Conservation (phyloP, 805 yeast species). For the Diddensiella caesifluorescens region DNA sequence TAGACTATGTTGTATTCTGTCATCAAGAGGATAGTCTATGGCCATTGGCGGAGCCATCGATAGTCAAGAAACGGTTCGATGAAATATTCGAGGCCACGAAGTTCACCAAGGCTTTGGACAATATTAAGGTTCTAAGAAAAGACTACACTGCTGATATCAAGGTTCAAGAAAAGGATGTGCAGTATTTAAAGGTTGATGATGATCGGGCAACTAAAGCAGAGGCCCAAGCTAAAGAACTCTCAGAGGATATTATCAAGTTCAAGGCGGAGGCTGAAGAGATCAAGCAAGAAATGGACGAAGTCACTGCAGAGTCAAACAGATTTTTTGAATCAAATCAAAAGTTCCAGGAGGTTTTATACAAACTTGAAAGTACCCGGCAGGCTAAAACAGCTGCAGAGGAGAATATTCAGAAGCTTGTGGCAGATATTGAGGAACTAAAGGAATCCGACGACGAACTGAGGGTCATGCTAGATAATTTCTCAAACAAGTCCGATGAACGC, state of each 20-base stretch:
- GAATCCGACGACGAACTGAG: constrained; percentile 41
- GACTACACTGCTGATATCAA: constrained; percentile 73
- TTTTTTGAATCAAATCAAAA: constrained; percentile 75
- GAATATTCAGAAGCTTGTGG: constrained; percentile 47
- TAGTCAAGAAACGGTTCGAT: constrained; percentile 85
- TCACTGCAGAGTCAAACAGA: constrained; percentile 54
- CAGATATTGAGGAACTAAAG: constrained; percentile 42
- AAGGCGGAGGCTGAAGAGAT: constrained; percentile 45
- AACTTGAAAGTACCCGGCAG: constrained; percentile 51
- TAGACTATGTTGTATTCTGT: constrained; percentile 91
- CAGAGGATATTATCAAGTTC: constrained; percentile 41
- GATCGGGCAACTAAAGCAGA: constrained; percentile 61
- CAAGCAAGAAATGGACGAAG: constrained; percentile 44
- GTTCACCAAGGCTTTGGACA: constrained; percentile 84
- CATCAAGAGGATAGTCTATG: constrained; percentile 96
- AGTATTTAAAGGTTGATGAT: constrained; percentile 67
- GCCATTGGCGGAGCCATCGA: constrained; percentile 87
- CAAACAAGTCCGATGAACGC: constrained; percentile 23
- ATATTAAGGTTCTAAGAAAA: constrained; percentile 67
- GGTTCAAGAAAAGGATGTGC: constrained; percentile 70
- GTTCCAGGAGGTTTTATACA: constrained; percentile 65
- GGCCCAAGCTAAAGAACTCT: constrained; percentile 42
- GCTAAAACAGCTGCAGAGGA: constrained; percentile 42
- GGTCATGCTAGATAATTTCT: constrained; percentile 40
- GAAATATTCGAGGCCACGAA: constrained; percentile 94